Evolutionary conservation across 371 early-diverging fungal species (phyloP), one percentile per base, ranked within the genome.

Genomic region (Syncephalastrum sp.): DNA sequence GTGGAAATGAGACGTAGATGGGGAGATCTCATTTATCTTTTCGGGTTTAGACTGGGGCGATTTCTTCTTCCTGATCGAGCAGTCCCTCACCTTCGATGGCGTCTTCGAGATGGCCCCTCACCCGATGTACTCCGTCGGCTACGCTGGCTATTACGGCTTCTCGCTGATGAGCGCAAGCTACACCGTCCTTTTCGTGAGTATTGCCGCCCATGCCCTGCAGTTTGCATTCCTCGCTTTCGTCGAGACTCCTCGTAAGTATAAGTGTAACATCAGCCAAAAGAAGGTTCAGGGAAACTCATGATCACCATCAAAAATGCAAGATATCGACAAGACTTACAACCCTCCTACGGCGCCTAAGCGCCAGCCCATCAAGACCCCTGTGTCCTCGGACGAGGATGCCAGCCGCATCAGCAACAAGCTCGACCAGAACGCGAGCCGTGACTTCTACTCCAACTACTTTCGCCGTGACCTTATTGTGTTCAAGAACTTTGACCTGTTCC

Each of bases 91-190:
- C 0, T 94, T 94, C 65, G 93, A 95, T 71, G 95, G 95, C 27
- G 94, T 94, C 0, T 96, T 95, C 70, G 97, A 96, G 67, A 89
- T 94, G 89, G 95, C 94, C 0, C 97, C 97, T 21, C 98, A 98
- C 64, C 98, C 98, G 1, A 97, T 97, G 97, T 98, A 98, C 73
- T 94, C 95, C 10, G 89, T 98, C 38, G 98, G 98, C 0, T 98
- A 96, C 64, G 85, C 90, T 44, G 97, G 97, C 7, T 96, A 93
- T 72, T 98, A 98, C 69, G 98, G 96, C 23, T 75, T 92, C 4
- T 91, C 95, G 7, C 67, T 98, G 43, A 84, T 93, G 62, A 85
- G 84, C 42, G 91, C 88, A 27, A 88, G 88, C 56, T 94, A 94
- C 71, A 88, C 85, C 42, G 95, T 98, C 4, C 84, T 98, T 24